Conservation (phyloP, 495 filamentous ascomycete genomes). For the Recurvomyces mirabilis region DNA sequence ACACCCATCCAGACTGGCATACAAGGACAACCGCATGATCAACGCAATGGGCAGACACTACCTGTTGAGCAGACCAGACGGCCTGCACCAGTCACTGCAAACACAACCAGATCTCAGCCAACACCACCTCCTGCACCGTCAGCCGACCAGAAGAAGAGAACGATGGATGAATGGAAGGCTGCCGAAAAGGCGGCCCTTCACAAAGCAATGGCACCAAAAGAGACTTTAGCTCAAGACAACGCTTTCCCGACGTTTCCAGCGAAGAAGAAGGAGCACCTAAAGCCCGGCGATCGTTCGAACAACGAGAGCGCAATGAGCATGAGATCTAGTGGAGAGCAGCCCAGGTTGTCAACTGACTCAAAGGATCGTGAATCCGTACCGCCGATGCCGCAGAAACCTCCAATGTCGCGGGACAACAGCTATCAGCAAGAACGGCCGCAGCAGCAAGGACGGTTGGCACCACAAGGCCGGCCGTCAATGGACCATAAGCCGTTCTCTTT, state of each 20-base stretch:
- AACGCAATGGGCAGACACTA: too few species aligned
- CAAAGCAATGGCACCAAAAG: conserved; percentile 1
- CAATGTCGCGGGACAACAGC: conserved; percentile 2
- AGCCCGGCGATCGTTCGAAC: conserved; percentile 1
- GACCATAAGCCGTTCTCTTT: conserved; percentile 12
- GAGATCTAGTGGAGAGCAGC: conserved; percentile 13
- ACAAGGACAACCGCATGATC: too few species aligned
- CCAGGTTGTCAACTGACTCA: too few species aligned
- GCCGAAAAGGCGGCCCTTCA: conserved; percentile 13
- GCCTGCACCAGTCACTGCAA: too few species aligned
- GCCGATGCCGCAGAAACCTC: neutral
- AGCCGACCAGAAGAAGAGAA: conserved; percentile 1
- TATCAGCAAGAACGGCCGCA: neutral
- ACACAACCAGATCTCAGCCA: too few species aligned
- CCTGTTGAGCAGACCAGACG: too few species aligned
- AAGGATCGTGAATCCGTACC: neutral
- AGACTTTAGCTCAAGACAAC: conserved; percentile 19
- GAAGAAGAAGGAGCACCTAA: conserved; percentile 10
- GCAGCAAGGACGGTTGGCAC: neutral
- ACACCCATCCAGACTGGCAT: too few species aligned
- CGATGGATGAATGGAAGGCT: conserved; percentile 18
- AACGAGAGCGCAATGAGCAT: conserved; percentile 12
- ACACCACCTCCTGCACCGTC: too few species aligned
- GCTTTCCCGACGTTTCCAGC: conserved; percentile 25
- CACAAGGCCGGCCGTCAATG: neutral